These are phyloP conservation scores for Hypoxylon cercidicola DNA, from an alignment of 495 filamentous ascomycete genomes.

Conservation along the genomic window DNA sequence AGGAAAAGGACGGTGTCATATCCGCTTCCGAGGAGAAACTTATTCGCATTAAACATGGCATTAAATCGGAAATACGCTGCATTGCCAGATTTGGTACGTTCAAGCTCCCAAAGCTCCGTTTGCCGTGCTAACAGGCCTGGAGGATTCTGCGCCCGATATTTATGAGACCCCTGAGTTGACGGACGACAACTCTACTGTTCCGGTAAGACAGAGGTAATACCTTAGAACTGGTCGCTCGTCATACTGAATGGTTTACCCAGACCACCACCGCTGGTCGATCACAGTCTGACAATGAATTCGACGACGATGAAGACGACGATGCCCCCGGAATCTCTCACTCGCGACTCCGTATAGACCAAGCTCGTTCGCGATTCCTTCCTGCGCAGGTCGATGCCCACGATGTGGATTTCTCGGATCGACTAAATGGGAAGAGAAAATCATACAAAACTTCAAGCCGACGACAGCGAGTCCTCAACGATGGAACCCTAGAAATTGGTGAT, in stretches of 20 bases:
- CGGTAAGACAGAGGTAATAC: conserved; percentile 58
- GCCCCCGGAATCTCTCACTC: conserved; percentile 75
- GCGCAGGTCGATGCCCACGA: conserved; percentile 77
- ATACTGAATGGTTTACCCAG: conserved; percentile 51
- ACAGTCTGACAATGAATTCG: conserved; percentile 67
- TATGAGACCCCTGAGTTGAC: conserved; percentile 94
- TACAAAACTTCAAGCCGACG: conserved; percentile 78
- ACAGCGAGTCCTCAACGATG: conserved; percentile 67
- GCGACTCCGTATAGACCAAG: conserved; percentile 76
- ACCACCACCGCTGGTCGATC: conserved; percentile 73
- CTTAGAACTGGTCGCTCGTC: conserved; percentile 12
- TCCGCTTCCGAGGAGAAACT: not conserved
- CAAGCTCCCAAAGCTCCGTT: conserved; percentile 17
- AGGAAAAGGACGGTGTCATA: not conserved
- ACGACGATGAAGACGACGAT: conserved; percentile 72
- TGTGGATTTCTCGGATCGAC: conserved; percentile 84
- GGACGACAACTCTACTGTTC: conserved; percentile 86
- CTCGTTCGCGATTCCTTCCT: conserved; percentile 81
- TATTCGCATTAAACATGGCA: conserved; percentile 52
- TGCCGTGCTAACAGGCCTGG: conserved; percentile 16
- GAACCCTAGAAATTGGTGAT: conserved; percentile 71
- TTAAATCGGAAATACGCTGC: conserved; percentile 80
- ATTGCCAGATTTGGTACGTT: conserved; percentile 80
- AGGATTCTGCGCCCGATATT: conserved; percentile 92
- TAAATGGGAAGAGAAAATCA: conserved; percentile 78